A percentile compares a stretch with the other conserved stretches of the same genome.
These are phyloP conservation scores for Laetiporus sulphureus DNA, from an alignment of 1,284 basidiomycete genomes.

Conservation along the genomic window DNA sequence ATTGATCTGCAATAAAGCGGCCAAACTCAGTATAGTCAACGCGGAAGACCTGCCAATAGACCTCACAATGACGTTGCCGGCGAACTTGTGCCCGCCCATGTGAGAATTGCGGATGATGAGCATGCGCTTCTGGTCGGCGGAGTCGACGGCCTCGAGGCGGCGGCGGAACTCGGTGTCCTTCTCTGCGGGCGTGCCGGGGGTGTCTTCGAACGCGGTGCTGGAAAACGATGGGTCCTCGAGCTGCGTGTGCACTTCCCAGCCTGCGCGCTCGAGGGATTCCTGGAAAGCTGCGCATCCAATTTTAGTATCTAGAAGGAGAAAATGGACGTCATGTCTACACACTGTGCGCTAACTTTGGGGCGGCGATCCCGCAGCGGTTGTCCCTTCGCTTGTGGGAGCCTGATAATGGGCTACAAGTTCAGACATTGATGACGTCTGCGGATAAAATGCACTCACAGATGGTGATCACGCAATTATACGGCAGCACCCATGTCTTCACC, in stretches of 20 bases:
- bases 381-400: slow-evolving; percentile 90
- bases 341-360: slow-evolving; percentile 77
- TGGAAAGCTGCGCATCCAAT: slow-evolving; percentile 46
- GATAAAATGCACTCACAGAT: slow-evolving; percentile 54
- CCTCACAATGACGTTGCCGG: slow-evolving; percentile 86
- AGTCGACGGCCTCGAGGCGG: slow-evolving; percentile 45
- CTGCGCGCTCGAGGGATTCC: slow-evolving; percentile 51
- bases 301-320: slow-evolving; percentile 2
- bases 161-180: slow-evolving; percentile 38
- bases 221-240: slow-evolving; percentile 59
- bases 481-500: slow-evolving; percentile 67
- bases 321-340: slow-evolving; percentile 14
- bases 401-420: slow-evolving; percentile 25
- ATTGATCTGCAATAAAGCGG: slow-evolving; percentile 53
- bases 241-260: slow-evolving; percentile 73
- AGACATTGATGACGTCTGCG: neutral
- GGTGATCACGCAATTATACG: slow-evolving; percentile 70
- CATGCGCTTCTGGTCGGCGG: slow-evolving; percentile 38
- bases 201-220: slow-evolving; percentile 49
- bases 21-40: neutral
- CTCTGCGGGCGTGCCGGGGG: slow-evolving; percentile 34
- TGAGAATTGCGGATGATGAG: slow-evolving; percentile 86
- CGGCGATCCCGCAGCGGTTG: slow-evolving; percentile 83
- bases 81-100: slow-evolving; percentile 86
- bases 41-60: neutral